Percentiles rank a stretch among this genome's conserved stretches.
These are phyloP conservation scores for Sisymbrium irio DNA, from an alignment of 345 rosid genomes.

Conservation along the genomic window DNA sequence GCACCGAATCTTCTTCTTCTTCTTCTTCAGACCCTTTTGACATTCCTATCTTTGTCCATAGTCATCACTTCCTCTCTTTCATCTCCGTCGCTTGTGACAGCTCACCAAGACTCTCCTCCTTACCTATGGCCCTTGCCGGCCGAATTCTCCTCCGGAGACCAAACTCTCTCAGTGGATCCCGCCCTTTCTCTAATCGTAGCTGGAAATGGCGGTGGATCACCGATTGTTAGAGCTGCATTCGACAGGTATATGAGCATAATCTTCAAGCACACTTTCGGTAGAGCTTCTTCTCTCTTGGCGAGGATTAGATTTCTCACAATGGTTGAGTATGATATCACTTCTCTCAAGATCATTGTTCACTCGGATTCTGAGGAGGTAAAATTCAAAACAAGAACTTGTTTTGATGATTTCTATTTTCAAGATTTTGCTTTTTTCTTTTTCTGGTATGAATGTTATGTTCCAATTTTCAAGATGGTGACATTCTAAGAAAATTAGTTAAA, in stretches of 20 bases:
- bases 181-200: conserved; percentile 41
- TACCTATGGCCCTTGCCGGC: conserved; percentile 86
- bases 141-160: conserved; percentile 52
- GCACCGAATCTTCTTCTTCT: conserved; percentile 6
- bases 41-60: not conserved
- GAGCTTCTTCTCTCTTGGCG: conserved; percentile 32
- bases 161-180: conserved; percentile 71
- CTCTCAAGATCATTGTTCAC: conserved; percentile 55
- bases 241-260: conserved; percentile 64
- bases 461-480: too few species aligned
- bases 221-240: conserved; percentile 59
- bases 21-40: not conserved
- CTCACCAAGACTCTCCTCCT: conserved; percentile 35
- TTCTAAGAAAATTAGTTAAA: too few species aligned
- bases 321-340: conserved; percentile 54
- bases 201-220: conserved; percentile 56
- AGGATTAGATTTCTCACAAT: conserved; percentile 34
- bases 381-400: not conserved
- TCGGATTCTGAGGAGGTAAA: conserved; percentile 63
- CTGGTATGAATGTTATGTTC: too few species aligned
- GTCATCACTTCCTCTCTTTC: conserved; percentile 20
- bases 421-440: not conserved
- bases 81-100: not conserved
- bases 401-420: not conserved
- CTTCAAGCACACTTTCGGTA: conserved; percentile 45